Conservation (phyloP, 805 yeast genomes). For the Schwanniomyces polymorphus region DNA sequence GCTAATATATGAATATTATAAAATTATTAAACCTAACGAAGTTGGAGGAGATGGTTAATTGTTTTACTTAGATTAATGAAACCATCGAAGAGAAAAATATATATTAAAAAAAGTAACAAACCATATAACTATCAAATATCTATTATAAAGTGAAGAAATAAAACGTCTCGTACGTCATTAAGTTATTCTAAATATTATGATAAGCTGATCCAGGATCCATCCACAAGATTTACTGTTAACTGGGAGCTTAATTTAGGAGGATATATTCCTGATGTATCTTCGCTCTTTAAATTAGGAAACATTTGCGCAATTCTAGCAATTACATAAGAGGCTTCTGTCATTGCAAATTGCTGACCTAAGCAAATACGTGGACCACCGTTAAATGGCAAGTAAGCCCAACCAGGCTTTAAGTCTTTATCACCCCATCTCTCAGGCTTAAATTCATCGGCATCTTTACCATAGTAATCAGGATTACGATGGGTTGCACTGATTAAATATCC, state of each 20-base stretch:
- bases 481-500: conserved; percentile 40
- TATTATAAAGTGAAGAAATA: not conserved
- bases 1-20: too few species aligned
- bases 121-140: not conserved
- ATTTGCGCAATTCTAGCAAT: conserved; percentile 34
- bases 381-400: conserved; percentile 54
- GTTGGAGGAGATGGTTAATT: too few species aligned
- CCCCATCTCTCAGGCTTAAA: conserved; percentile 55
- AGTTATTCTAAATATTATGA: not conserved
- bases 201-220: not conserved
- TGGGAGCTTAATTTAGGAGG: conserved; percentile 31
- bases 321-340: conserved; percentile 53
- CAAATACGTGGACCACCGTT: conserved; percentile 60
- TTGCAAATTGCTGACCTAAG: conserved; percentile 58
- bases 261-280: conserved; percentile 16
- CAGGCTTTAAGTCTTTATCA: conserved; percentile 28
- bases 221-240: conserved; percentile 14
- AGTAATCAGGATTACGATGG: conserved; percentile 40
- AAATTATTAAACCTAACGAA: too few species aligned
- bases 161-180: not conserved
- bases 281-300: conserved; percentile 18
- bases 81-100: too few species aligned
- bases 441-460: conserved; percentile 47
- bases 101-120: too few species aligned
- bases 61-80: too few species aligned